Conservation (phyloP, 2,329 filamentous ascomycete species). For the Cercospora sesami region DNA sequence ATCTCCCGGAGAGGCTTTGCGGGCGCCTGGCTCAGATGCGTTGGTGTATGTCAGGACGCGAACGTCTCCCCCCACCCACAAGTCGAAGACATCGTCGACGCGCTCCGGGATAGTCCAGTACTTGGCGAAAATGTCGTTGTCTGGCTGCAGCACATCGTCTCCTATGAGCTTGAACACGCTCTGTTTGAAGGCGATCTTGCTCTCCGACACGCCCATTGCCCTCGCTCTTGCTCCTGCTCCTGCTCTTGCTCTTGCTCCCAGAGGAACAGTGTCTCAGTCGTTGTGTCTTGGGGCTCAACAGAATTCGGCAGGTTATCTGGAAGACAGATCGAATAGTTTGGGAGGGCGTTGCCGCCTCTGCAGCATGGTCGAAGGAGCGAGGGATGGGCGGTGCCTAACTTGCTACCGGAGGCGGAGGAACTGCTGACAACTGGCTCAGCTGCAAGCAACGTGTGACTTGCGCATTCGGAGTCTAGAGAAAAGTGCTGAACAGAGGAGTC, state of each 20-base stretch:
- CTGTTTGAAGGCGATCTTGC: slow-evolving; percentile 97
- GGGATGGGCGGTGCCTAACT: neutral
- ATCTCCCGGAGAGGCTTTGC: slow-evolving; percentile 8
- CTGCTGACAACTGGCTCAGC: neutral
- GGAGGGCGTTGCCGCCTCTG: neutral
- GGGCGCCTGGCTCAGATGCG: slow-evolving; percentile 35
- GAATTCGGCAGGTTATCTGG: neutral
- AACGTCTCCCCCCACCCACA: slow-evolving; percentile 72
- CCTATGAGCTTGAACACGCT: slow-evolving; percentile 97
- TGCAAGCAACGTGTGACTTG: neutral
- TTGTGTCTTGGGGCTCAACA: too few relatives aligned
- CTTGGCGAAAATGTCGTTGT: slow-evolving; percentile 90
- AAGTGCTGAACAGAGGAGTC: neutral
- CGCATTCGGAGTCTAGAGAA: neutral
- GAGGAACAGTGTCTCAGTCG: too few relatives aligned
- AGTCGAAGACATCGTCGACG: slow-evolving; percentile 91
- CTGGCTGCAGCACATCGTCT: slow-evolving; percentile 79
- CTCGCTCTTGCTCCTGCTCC: neutral
- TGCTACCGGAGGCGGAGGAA: neutral
- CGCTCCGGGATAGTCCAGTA: slow-evolving; percentile 90
- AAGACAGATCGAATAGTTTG: neutral
- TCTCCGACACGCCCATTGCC: slow-evolving; percentile 93
- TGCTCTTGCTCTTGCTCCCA: neutral
- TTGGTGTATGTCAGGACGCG: slow-evolving; percentile 34
- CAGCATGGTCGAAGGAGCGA: slow-evolving; percentile 1